A percentile compares a stretch with the other conserved stretches of the same genome.
Conservation (phyloP, 2,329 filamentous ascomycete species). For the Pyrenophora graminea region DNA sequence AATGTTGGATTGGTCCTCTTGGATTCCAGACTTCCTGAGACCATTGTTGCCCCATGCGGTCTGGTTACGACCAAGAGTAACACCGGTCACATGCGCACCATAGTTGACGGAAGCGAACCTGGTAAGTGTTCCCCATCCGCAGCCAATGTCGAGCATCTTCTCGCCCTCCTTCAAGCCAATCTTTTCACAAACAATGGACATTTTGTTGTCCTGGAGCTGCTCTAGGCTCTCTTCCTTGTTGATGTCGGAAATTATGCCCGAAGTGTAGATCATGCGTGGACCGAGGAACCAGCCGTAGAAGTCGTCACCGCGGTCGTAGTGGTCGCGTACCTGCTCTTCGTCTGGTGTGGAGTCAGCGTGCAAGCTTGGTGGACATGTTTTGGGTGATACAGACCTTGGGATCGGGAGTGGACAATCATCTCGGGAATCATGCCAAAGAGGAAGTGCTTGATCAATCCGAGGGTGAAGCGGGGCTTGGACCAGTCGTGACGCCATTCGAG, state of each 20-base stretch:
- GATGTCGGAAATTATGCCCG: constrained; percentile 87
- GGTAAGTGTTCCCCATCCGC: constrained; percentile 95
- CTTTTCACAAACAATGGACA: constrained; percentile 94
- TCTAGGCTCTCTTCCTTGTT: constrained; percentile 88
- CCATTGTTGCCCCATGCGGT: constrained; percentile 95
- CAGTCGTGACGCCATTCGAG: constrained; percentile 96
- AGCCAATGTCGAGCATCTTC: constrained; percentile 88
- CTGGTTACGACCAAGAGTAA: constrained; percentile 95
- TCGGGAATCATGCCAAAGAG: constrained; percentile 86
- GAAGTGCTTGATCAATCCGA: constrained; percentile 84
- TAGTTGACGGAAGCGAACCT: constrained; percentile 93
- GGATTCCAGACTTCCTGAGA: constrained; percentile 77
- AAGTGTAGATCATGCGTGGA: constrained; percentile 98
- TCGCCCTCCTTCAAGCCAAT: constrained; percentile 82
- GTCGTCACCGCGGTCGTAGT: constrained; percentile 97
- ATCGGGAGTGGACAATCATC: constrained; percentile 88
- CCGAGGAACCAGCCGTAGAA: constrained; percentile 99
- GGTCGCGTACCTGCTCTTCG: constrained; percentile 95
- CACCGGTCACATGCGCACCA: constrained; percentile 80
- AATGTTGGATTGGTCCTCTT: constrained; percentile 87
- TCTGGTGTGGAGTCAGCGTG: constrained; percentile 57
- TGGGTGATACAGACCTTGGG: constrained; percentile 66
- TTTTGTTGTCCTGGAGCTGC: constrained; percentile 96
- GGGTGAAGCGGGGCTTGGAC: constrained; percentile 91
- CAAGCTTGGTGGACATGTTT: background rate